These are phyloP conservation scores for Vitis hybrid DNA, from an alignment of 177 flowering plant species.

Conservation along the genomic window DNA sequence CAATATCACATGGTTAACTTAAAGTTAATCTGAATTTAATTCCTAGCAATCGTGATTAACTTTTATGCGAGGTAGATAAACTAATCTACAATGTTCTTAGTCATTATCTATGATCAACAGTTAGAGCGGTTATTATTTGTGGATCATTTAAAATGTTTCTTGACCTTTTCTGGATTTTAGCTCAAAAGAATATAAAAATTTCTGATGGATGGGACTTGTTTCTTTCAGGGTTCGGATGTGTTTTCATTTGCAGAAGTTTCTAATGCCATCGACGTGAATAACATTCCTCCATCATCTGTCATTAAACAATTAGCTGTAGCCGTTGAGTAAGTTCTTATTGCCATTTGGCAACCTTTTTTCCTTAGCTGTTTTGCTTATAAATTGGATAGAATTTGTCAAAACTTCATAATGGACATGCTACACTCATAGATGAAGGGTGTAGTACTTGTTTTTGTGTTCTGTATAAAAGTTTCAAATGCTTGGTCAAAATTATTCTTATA, in stretches of 20 bases:
- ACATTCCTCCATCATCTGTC: constrained; percentile 59
- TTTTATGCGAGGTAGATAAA: too few relatives aligned
- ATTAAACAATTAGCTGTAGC: constrained; percentile 76
- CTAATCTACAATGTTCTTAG: too few relatives aligned
- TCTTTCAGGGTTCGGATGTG: constrained; percentile 44
- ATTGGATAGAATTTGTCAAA: not conserved
- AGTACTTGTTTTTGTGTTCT: not conserved
- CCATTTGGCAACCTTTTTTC: constrained; percentile 1
- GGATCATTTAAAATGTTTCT: not conserved
- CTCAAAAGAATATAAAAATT: not conserved
- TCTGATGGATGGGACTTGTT: constrained; percentile 9
- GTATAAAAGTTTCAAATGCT: not conserved
- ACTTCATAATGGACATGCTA: not conserved
- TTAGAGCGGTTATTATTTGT: too few relatives aligned
- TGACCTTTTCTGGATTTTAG: not conserved
- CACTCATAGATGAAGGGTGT: not conserved
- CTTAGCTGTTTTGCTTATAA: not conserved
- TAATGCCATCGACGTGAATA: constrained; percentile 22
- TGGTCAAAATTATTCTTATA: too few relatives aligned
- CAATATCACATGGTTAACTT: too few relatives aligned
- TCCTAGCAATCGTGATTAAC: too few relatives aligned
- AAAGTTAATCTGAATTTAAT: too few relatives aligned
- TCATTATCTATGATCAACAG: not conserved
- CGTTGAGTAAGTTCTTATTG: constrained; percentile 59
- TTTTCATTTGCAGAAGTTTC: constrained; percentile 28